phyloP scores from a whole-genome alignment of 2,329 filamentous ascomycete genomes.

The Lomentospora prolificans region DNA sequence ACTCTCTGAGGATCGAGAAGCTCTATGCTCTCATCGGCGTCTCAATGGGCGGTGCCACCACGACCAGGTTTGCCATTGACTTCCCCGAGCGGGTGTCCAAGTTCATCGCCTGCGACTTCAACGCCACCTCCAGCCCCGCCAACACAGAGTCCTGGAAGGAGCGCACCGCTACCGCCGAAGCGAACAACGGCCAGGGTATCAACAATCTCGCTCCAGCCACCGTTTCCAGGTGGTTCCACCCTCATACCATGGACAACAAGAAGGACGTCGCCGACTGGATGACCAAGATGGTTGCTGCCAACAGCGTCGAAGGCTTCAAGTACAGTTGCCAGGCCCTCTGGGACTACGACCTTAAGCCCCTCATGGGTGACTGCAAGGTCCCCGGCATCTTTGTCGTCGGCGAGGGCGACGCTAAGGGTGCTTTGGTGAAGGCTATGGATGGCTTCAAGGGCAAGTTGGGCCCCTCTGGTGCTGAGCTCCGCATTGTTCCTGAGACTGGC shows the following conservation, averaged over 20 bases:
- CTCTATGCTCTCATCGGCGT: slow-evolving; percentile 65
- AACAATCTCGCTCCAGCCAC: slow-evolving; percentile 58
- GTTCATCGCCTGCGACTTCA: slow-evolving; percentile 73
- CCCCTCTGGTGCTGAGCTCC: slow-evolving; percentile 44
- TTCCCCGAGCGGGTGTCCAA: slow-evolving; percentile 48
- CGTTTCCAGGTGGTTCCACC: slow-evolving; percentile 72
- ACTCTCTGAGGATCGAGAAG: slow-evolving; percentile 57
- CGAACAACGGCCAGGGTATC: slow-evolving; percentile 47
- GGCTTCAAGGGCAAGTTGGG: slow-evolving; percentile 55
- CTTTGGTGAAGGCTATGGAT: slow-evolving; percentile 70
- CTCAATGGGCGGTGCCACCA: slow-evolving; percentile 70
- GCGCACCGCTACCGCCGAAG: slow-evolving; percentile 58
- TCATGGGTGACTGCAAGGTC: slow-evolving; percentile 43
- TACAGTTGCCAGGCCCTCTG: slow-evolving; percentile 61
- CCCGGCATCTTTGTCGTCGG: slow-evolving; percentile 64
- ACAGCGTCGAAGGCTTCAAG: slow-evolving; percentile 60
- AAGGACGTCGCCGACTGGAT: slow-evolving; percentile 43
- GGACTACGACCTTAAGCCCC: slow-evolving; percentile 55
- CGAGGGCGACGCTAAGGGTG: slow-evolving; percentile 58
- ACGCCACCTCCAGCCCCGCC: slow-evolving; percentile 57
- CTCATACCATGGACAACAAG: slow-evolving; percentile 31
- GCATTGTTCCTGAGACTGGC: slow-evolving; percentile 58
- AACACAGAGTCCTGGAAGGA: slow-evolving; percentile 76
- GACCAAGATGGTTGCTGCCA: slow-evolving; percentile 57
- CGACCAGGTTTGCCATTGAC: slow-evolving; percentile 60